Percentiles rank a stretch among this genome's conserved stretches.
Evolutionary conservation across 192 early-diverging fungal species (phyloP).

Genomic region (Backusella sp.): DNA sequence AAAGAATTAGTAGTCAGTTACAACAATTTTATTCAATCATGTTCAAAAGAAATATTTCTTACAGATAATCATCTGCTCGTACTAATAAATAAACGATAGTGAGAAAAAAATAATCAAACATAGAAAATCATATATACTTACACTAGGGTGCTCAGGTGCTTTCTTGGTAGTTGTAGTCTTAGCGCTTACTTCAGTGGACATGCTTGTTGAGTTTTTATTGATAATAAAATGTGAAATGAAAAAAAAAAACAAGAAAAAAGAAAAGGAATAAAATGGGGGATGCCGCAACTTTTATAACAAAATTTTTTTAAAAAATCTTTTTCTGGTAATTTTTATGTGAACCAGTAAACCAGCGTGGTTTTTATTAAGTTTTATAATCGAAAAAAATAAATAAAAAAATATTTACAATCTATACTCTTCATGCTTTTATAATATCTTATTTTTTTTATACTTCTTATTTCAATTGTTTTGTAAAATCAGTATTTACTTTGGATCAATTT

Average conservation of each 20-base stretch:
- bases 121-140: neutral
- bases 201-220: neutral
- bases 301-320: constrained; percentile 9
- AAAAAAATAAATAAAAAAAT: neutral
- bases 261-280: constrained; percentile 13
- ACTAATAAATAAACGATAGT: constrained; percentile 12
- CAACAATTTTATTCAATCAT: neutral
- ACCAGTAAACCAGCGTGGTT: constrained; percentile 2
- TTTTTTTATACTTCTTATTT: neutral
- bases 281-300: neutral
- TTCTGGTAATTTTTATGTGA: constrained; percentile 8
- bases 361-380: neutral
- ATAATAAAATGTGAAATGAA: constrained; percentile 1
- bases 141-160: constrained; percentile 18
- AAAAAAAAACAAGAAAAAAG: neutral
- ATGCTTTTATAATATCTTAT: neutral
- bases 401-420: neutral
- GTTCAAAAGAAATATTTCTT: neutral
- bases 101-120: neutral
- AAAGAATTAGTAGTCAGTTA: neutral
- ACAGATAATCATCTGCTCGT: constrained; percentile 37
- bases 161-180: constrained; percentile 15
- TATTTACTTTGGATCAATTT: neutral
- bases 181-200: constrained; percentile 4
- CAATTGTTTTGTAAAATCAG: neutral